A percentile compares a stretch with the other conserved stretches of the same genome.
phyloP scores from a whole-genome alignment of 2,329 filamentous ascomycete species.

The Davidsoniella australis region DNA sequence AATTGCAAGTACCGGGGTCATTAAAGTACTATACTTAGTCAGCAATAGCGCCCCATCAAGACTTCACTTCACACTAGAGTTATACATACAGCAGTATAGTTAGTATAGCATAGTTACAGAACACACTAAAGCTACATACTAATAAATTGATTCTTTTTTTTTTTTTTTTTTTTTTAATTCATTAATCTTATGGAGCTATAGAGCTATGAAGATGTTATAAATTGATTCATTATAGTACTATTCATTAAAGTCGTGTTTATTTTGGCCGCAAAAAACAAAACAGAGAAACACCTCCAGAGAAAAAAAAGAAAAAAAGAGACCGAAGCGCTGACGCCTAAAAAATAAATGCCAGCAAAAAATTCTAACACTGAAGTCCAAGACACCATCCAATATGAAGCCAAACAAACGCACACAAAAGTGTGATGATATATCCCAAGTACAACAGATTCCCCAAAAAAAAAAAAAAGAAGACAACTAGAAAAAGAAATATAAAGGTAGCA shows the following conservation, averaged over 20 bases:
- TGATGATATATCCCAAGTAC: conserved; percentile 1
- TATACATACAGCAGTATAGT: too few relatives aligned
- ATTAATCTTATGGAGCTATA: too few relatives aligned
- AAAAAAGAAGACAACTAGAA: not conserved
- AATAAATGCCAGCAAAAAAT: not conserved
- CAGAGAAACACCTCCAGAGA: not conserved
- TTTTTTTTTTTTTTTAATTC: too few relatives aligned
- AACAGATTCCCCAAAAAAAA: not conserved
- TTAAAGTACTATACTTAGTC: not conserved
- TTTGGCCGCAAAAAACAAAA: not conserved
- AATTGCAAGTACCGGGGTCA: conserved; percentile 5
- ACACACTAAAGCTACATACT: not conserved
- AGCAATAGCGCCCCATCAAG: too few relatives aligned
- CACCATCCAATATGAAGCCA: not conserved
- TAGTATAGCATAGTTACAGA: too few relatives aligned
- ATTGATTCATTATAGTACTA: not conserved
- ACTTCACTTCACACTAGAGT: too few relatives aligned
- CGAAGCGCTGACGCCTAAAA: not conserved
- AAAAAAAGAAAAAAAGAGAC: not conserved
- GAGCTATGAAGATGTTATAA: too few relatives aligned
- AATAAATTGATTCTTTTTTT: not conserved
- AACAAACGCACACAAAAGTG: not conserved
- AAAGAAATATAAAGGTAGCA: not conserved
- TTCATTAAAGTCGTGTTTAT: not conserved
- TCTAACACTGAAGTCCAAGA: not conserved